These are phyloP conservation scores for Phanerodontia chrysosporium DNA, from an alignment of 768 basidiomycete species.

Conservation along the genomic window DNA sequence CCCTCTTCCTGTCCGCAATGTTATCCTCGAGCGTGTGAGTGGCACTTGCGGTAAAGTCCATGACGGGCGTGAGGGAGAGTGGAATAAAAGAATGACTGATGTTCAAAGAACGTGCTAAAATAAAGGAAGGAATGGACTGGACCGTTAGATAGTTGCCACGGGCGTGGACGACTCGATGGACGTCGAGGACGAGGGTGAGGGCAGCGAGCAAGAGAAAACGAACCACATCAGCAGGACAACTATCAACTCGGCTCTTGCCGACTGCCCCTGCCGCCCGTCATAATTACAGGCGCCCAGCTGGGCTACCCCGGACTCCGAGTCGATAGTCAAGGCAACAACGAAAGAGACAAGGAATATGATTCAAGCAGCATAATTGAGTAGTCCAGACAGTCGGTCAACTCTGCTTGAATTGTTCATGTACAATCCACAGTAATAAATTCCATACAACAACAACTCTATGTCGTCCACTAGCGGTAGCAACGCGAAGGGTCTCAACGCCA, in stretches of 20 bases:
- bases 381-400: background rate
- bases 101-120: slow-evolving; percentile 30
- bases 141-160: slow-evolving; percentile 16
- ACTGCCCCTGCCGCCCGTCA: background rate
- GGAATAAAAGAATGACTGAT: slow-evolving; percentile 32
- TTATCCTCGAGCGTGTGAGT: slow-evolving; percentile 29
- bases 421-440: no score
- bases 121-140: slow-evolving; percentile 35
- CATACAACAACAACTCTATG: no score
- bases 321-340: background rate
- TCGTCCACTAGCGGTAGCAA: background rate
- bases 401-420: no score
- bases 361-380: background rate
- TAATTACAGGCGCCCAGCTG: background rate
- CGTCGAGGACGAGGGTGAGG: slow-evolving; percentile 23
- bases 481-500: background rate
- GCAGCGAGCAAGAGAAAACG: slow-evolving; percentile 23
- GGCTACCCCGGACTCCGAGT: background rate
- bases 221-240: slow-evolving; percentile 14
- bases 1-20: slow-evolving; percentile 40
- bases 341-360: background rate
- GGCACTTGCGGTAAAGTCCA: slow-evolving; percentile 35
- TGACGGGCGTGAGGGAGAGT: slow-evolving; percentile 22
- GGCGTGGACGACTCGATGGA: slow-evolving; percentile 11
- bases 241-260: slow-evolving; percentile 12